phyloP scores from a whole-genome alignment of 495 filamentous ascomycete species.

The Penicillium angulare region DNA sequence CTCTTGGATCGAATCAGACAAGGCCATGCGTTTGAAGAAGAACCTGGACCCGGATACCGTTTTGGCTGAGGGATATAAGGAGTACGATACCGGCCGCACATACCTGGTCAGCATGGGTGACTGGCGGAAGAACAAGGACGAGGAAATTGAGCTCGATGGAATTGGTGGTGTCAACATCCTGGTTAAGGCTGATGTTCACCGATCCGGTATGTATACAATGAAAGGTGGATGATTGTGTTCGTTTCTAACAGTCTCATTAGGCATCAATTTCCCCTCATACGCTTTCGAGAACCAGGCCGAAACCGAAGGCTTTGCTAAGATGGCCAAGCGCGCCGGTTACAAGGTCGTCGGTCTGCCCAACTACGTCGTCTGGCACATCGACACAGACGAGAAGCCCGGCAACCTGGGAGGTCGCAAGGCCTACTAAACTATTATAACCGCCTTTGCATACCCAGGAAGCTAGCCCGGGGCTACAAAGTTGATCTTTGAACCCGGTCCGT shows the following conservation, averaged over 20 bases:
- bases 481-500: slow-evolving; percentile 22
- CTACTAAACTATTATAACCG: slow-evolving; percentile 26
- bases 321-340: slow-evolving; percentile 97
- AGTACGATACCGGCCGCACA: slow-evolving; percentile 84
- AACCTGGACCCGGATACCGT: slow-evolving; percentile 75
- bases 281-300: slow-evolving; percentile 99
- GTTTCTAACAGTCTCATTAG: slow-evolving; percentile 36
- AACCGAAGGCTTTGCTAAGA: slow-evolving; percentile 96
- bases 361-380: slow-evolving; percentile 98
- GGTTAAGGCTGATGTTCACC: slow-evolving; percentile 95
- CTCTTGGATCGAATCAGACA: slow-evolving; percentile 94
- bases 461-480: slow-evolving; percentile 16
- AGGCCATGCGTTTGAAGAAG: slow-evolving; percentile 68
- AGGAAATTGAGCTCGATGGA: slow-evolving; percentile 88
- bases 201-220: slow-evolving; percentile 63
- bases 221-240: neutral
- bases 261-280: slow-evolving; percentile 96
- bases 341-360: slow-evolving; percentile 90
- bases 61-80: slow-evolving; percentile 90
- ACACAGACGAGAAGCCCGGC: slow-evolving; percentile 95
- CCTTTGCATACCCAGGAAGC: slow-evolving; percentile 10
- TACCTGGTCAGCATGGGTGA: slow-evolving; percentile 88
- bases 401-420: slow-evolving; percentile 56
- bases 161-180: slow-evolving; percentile 97
- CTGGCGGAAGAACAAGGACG: slow-evolving; percentile 86